These are phyloP conservation scores for Boletales sp. DNA, from an alignment of 768 basidiomycete genomes.

Conservation along the genomic window DNA sequence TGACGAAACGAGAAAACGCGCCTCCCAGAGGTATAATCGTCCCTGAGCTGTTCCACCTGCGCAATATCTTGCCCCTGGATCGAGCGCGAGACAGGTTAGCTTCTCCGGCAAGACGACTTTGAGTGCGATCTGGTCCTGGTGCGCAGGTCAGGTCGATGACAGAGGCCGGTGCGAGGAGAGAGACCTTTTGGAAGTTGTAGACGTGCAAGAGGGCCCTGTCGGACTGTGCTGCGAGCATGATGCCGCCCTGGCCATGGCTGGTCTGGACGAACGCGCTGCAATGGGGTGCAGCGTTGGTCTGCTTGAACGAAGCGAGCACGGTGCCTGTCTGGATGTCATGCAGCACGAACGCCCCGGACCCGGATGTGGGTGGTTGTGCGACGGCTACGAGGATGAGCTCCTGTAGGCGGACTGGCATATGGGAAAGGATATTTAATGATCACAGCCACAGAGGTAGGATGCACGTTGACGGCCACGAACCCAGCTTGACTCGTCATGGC, in stretches of 20 bases:
- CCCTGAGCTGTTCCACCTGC: constrained; percentile 89
- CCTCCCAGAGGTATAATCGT: constrained; percentile 96
- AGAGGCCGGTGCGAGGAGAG: constrained; percentile 4
- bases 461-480: not conserved
- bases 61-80: constrained; percentile 69
- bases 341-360: constrained; percentile 60
- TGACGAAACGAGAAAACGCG: constrained; percentile 33
- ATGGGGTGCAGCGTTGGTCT: constrained; percentile 61
- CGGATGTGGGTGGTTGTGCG: constrained; percentile 37
- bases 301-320: constrained; percentile 84
- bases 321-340: constrained; percentile 82
- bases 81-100: constrained; percentile 73
- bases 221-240: constrained; percentile 79
- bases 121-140: constrained; percentile 82
- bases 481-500: not conserved
- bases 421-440: not conserved
- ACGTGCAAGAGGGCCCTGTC: constrained; percentile 88
- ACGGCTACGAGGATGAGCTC: constrained; percentile 67
- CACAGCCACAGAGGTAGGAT: constrained; percentile 17
- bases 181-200: constrained; percentile 91
- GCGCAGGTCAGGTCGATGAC: not conserved
- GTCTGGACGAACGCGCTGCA: constrained; percentile 71
- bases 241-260: constrained; percentile 70
- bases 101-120: constrained; percentile 91
- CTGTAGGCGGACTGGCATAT: constrained; percentile 49